Evolutionary conservation across 1,284 basidiomycete species (phyloP), one percentile per base, ranked within the genome.

Genomic region (Cryptococcus depauperatus): DNA sequence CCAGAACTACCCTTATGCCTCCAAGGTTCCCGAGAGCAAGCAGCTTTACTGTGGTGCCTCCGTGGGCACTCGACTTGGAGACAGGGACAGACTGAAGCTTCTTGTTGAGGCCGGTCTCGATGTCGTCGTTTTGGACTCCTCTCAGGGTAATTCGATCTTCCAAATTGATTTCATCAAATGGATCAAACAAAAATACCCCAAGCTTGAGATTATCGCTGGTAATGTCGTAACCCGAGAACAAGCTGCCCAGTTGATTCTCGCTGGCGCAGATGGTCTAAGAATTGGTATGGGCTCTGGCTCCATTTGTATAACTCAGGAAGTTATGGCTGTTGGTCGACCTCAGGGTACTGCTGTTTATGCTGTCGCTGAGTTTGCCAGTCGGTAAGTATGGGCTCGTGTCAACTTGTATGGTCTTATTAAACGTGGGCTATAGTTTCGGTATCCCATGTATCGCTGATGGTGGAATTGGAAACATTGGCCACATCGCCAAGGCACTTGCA

Each of bases 291-390:
- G 93, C 41, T 89, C 84, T 13, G 93, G 93, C 16, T 95, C 90
- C 10, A 99, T 99, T 66, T 99, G 93, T 70, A 98, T 98, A 73
- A 99, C 93, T 4, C 93, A 99, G 73, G 93, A 99, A 70, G 88
- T 99, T 61, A 98, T 97, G 87, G 93, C 95, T n/a, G 93, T 97
- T 46, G 95, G 93, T 26, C 82, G 93, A 28, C 95, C 93, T 1
- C 93, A 99, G 72, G 93, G 92, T 10, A 95, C 92, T 0, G 93
- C 95, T 11, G 91, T 98, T 11, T 85, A 87, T 69, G 83, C 88
- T 37, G 93, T 98, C 11, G 81, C 92, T 22, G 90, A 98, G 74
- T 97, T 97, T 62, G 82, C 92, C 22, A 78, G 72, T 30, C 57
- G 62, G 55, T 57, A 30, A 47, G 55, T 55, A 3, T 9, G 25